Conservation (phyloP, 2,329 filamentous ascomycete species). For the Penicillium sp. region DNA sequence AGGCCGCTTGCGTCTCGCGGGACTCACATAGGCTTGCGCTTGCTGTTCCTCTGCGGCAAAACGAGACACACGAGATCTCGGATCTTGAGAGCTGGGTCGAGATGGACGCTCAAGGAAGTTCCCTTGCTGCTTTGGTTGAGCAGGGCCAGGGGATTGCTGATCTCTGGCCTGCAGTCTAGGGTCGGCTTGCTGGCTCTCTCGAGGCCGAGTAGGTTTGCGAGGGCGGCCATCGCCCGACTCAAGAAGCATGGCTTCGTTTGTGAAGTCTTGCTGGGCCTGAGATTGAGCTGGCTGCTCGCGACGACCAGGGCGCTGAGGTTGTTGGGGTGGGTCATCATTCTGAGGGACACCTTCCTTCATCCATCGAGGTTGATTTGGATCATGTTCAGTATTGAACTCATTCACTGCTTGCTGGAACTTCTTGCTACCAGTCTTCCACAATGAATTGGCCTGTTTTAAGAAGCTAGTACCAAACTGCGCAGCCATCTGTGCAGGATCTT, state of each 20-base stretch:
- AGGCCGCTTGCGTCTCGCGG: slow-evolving; percentile 71
- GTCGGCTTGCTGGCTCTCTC: slow-evolving; percentile 22
- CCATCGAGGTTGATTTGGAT: slow-evolving; percentile 87
- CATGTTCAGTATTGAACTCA: slow-evolving; percentile 73
- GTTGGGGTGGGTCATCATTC: slow-evolving; percentile 24
- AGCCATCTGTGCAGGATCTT: slow-evolving; percentile 77
- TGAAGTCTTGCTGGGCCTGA: slow-evolving; percentile 40
- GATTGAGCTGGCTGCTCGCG: slow-evolving; percentile 22
- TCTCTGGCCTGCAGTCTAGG: slow-evolving; percentile 20
- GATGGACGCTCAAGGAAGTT: slow-evolving; percentile 60
- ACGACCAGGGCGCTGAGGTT: slow-evolving; percentile 18
- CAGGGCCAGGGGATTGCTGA: slow-evolving; percentile 24
- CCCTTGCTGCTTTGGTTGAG: slow-evolving; percentile 30
- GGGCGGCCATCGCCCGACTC: slow-evolving; percentile 33
- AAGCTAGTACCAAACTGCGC: slow-evolving; percentile 79
- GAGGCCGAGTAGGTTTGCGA: slow-evolving; percentile 28
- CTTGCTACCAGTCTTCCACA: slow-evolving; percentile 95
- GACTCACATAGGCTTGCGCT: slow-evolving; percentile 82
- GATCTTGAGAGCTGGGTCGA: slow-evolving; percentile 48
- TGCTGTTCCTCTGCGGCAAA: slow-evolving; percentile 77
- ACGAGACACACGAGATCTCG: slow-evolving; percentile 66
- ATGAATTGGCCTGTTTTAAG: slow-evolving; percentile 88
- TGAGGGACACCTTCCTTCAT: slow-evolving; percentile 70
- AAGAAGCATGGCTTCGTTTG: slow-evolving; percentile 58
- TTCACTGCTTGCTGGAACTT: slow-evolving; percentile 89